Conservation (phyloP, 768 basidiomycete genomes). For the Inosperma sp. region DNA sequence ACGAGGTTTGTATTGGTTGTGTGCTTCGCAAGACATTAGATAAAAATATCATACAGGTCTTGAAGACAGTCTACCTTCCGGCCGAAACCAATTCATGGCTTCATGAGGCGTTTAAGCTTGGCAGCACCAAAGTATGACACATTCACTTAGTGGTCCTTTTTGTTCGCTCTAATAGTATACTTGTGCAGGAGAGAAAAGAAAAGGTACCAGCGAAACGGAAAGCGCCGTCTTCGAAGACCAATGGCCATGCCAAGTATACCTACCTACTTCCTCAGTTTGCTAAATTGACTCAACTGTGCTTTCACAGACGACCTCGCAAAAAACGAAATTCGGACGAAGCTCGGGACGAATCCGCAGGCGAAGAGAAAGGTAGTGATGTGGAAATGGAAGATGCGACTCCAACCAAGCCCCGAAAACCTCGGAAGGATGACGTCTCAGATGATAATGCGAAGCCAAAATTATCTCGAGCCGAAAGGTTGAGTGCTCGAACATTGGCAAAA, state of each 20-base stretch:
- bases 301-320: slow-evolving; percentile 35
- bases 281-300: slow-evolving; percentile 2
- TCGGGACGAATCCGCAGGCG: slow-evolving; percentile 34
- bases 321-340: slow-evolving; percentile 33
- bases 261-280: slow-evolving; percentile 5
- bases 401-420: slow-evolving; percentile 16
- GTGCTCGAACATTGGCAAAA: slow-evolving; percentile 24
- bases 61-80: slow-evolving; percentile 64
- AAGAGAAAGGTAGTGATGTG: slow-evolving; percentile 34
- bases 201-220: slow-evolving; percentile 51
- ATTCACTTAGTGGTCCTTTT: slow-evolving; percentile 7
- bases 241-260: slow-evolving; percentile 47
- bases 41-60: slow-evolving; percentile 40
- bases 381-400: slow-evolving; percentile 35
- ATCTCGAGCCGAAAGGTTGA: slow-evolving; percentile 22
- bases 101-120: slow-evolving; percentile 39
- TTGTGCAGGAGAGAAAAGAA: slow-evolving; percentile 44
- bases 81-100: slow-evolving; percentile 57
- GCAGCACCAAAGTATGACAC: slow-evolving; percentile 32
- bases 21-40: background rate
- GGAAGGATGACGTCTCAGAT: slow-evolving; percentile 27
- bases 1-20: slow-evolving; percentile 41
- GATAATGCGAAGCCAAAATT: slow-evolving; percentile 23
- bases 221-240: slow-evolving; percentile 41
- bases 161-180: slow-evolving; percentile 4